Conservation (phyloP, 352 stramenopile genomes). For the Peronospora farinosa region DNA sequence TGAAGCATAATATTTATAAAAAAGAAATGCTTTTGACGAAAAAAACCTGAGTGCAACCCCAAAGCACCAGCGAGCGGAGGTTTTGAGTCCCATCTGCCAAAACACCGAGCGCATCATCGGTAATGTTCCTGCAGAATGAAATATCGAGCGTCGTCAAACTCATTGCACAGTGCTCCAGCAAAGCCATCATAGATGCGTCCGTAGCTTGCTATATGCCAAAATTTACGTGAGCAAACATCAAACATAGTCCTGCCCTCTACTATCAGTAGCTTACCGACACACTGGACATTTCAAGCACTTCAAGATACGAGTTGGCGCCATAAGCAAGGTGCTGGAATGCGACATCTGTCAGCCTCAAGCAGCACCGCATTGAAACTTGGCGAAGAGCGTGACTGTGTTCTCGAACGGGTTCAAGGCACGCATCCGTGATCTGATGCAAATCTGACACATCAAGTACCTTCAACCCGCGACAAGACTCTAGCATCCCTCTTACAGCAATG, state of each 20-base stretch:
- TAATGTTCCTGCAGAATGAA: constrained; percentile 70
- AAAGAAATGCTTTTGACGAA: neutral
- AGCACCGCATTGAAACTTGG: constrained; percentile 54
- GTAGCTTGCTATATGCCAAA: constrained; percentile 42
- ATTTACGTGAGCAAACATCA: neutral
- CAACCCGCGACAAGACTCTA: constrained; percentile 55
- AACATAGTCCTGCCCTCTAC: neutral
- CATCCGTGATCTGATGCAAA: constrained; percentile 60
- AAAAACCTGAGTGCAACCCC: constrained; percentile 70
- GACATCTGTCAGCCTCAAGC: constrained; percentile 48
- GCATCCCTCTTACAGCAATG: constrained; percentile 30
- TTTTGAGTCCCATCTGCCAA: constrained; percentile 46
- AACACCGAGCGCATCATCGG: constrained; percentile 57
- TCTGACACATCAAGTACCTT: constrained; percentile 64
- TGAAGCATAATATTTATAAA: neutral
- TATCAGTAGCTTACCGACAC: constrained; percentile 41
- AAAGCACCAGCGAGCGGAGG: constrained; percentile 49
- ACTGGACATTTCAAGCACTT: constrained; percentile 70
- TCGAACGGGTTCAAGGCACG: constrained; percentile 56
- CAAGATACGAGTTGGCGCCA: constrained; percentile 48
- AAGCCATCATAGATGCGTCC: constrained; percentile 38
- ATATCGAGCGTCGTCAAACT: constrained; percentile 54
- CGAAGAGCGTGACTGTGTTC: constrained; percentile 43
- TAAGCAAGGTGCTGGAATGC: constrained; percentile 54
- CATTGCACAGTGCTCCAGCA: constrained; percentile 46